Evolutionary conservation across 2,329 filamentous ascomycete species (phyloP).

Genomic region (Beauveria caledonica): DNA sequence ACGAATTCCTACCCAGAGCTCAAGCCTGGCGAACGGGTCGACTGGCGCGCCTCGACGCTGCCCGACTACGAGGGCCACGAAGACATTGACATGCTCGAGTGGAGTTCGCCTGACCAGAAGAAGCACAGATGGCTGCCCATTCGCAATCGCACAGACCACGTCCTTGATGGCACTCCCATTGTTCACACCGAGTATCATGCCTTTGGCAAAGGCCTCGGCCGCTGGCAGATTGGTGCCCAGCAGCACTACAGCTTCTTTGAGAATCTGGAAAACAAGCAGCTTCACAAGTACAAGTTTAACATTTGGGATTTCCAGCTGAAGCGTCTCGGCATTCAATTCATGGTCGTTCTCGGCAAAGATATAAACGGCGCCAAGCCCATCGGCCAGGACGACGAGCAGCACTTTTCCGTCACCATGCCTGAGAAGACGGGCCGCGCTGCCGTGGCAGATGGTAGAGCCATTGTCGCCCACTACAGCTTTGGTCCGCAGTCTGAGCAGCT

Average conservation of each 20-base stretch:
- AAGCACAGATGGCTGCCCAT: constrained; percentile 45
- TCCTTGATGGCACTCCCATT: constrained; percentile 38
- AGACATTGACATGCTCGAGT: constrained; percentile 23
- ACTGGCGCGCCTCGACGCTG: constrained; percentile 33
- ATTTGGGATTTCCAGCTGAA: constrained; percentile 40
- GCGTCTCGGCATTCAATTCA: constrained; percentile 45
- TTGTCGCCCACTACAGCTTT: constrained; percentile 47
- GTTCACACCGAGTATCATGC: constrained; percentile 38
- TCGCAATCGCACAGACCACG: constrained; percentile 23
- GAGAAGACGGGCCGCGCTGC: constrained; percentile 30
- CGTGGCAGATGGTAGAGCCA: constrained; percentile 44
- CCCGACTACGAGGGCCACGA: constrained; percentile 25
- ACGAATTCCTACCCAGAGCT: constrained; percentile 18
- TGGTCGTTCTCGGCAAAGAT: constrained; percentile 44
- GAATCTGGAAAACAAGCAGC: constrained; percentile 38
- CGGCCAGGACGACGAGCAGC: constrained; percentile 36
- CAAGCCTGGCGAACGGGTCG: constrained; percentile 18
- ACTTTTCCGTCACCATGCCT: constrained; percentile 32
- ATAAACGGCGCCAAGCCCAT: constrained; percentile 40
- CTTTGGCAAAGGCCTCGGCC: constrained; percentile 34
- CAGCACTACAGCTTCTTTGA: constrained; percentile 40
- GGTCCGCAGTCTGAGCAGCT: constrained; percentile 30
- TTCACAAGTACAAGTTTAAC: constrained; percentile 40
- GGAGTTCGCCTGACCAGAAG: constrained; percentile 27
- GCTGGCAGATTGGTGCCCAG: constrained; percentile 44